Evolutionary conservation across 345 rosid species (phyloP), one percentile per base, ranked within the genome.

Genomic region (Citrus reticulata): DNA sequence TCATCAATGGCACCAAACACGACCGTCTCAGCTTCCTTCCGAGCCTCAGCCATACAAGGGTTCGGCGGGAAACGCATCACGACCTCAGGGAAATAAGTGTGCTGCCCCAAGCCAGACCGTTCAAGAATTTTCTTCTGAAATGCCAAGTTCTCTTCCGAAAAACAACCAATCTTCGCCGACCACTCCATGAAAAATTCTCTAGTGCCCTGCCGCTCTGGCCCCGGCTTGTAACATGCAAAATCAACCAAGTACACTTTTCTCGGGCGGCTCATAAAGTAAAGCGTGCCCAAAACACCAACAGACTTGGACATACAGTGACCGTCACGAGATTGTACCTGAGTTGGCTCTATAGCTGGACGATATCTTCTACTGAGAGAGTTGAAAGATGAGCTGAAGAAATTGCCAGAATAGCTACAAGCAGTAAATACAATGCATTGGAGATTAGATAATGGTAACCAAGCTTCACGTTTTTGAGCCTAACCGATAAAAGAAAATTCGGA

Each of bases 81-180:
- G n/a, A 88, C 95, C 42, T 92, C 91, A 13, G 98, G 97, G 27
- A 85, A 85, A 83, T 92, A 94, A 0, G 98, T 94, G 20, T 83
- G 85, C 62, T 94, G 92, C 9, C 98, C 98, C 1, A 91, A 75
- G 58, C 98, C 97, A 0, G 98, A 93, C 72, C 94, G 87, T 82
- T 91, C 94, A 6, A 94, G 69, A 29, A 94, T 93, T 89, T 94
- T 94, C 89, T 86, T 88, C 78, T 94, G 98, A 74, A 94, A 91
- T 4, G 86, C 90, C 3, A 94, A 79, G 77, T 90, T 94, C 68
- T 89, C 95, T 17, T 85, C 89, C 0, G 89, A 86, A 84, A 92
- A 94, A 58, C 67, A 72, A 27, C 87, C 91, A 0, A 83, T 84
- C 13, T 40, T 17, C 0, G 2, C 66, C 57, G 92, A 90, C 71